phyloP scores from a whole-genome alignment of 257 asterid species.

The Scutellaria barbata region DNA sequence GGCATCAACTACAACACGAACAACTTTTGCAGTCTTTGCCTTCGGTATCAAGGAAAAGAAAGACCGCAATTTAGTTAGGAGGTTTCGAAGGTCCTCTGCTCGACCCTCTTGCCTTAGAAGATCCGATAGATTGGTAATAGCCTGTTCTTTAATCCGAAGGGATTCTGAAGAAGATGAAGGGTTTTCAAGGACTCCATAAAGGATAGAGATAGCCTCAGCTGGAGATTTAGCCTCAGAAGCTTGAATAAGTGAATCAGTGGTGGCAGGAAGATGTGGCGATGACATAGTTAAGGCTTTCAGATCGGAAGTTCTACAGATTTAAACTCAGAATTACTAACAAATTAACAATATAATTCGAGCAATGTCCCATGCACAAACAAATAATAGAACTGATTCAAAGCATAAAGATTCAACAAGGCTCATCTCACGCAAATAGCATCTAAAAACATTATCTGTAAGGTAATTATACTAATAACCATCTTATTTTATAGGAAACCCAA shows the following conservation, averaged over 20 bases:
- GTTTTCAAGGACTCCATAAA: conserved; percentile 51
- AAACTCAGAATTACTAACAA: not conserved
- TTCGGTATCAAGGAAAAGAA: conserved; percentile 67
- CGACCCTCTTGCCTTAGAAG: conserved; percentile 61
- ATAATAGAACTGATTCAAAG: not conserved
- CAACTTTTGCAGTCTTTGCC: conserved; percentile 74
- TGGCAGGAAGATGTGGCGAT: conserved; percentile 48
- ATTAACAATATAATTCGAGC: not conserved
- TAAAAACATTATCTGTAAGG: no score
- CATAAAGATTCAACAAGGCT: not conserved
- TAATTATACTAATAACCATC: no score
- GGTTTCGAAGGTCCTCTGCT: conserved; percentile 57
- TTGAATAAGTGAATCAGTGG: conserved; percentile 53
- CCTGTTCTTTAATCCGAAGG: conserved; percentile 57
- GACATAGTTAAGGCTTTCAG: conserved; percentile 46
- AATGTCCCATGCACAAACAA: not conserved
- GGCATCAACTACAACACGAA: conserved; percentile 57
- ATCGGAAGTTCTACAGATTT: conserved; percentile 39
- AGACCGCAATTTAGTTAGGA: conserved; percentile 52
- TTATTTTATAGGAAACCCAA: no score
- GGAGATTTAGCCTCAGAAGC: conserved; percentile 58
- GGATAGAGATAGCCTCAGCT: conserved; percentile 57
- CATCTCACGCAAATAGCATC: not conserved
- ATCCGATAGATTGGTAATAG: conserved; percentile 57
- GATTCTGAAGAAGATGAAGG: conserved; percentile 67